Evolutionary conservation across 345 rosid genomes (phyloP).

Genomic region (Populus deltoides): DNA sequence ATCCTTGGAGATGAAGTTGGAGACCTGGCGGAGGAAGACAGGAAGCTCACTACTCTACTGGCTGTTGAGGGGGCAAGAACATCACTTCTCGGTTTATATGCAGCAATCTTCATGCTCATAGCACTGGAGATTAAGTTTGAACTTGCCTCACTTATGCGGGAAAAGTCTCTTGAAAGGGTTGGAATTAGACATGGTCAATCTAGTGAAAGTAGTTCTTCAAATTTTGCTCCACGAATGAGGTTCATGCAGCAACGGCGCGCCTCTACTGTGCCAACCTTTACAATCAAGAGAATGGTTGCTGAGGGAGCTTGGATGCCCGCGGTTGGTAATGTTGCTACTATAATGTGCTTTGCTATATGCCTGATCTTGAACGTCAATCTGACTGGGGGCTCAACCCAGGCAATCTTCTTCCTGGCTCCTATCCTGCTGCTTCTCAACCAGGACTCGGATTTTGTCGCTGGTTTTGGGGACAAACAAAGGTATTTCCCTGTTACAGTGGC

Average conservation of each 20-base stretch:
- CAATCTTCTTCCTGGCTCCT: constrained; percentile 95
- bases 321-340: constrained; percentile 87
- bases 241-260: constrained; percentile 92
- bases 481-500: constrained; percentile 84
- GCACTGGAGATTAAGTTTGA: constrained; percentile 92
- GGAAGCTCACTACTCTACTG: constrained; percentile 66
- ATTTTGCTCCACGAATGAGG: constrained; percentile 74
- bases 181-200: constrained; percentile 60
- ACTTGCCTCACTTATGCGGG: constrained; percentile 87
- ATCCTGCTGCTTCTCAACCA: constrained; percentile 93
- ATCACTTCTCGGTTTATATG: constrained; percentile 94
- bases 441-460: constrained; percentile 93
- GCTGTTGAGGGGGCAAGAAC: constrained; percentile 99
- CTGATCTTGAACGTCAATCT: constrained; percentile 74
- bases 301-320: constrained; percentile 99
- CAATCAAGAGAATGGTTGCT: constrained; percentile 87
- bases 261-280: constrained; percentile 62
- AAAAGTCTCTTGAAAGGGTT: constrained; percentile 71
- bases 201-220: constrained; percentile 47
- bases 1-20: constrained; percentile 50
- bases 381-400: constrained; percentile 90
- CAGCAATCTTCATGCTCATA: constrained; percentile 94
- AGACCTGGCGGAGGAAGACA: constrained; percentile 72
- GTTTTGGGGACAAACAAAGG: constrained; percentile 97
- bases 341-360: constrained; percentile 96